Evolutionary conservation across 441 rosid genomes (phyloP), one percentile per base, ranked within the genome.

Genomic region (Jatropha podagrica): DNA sequence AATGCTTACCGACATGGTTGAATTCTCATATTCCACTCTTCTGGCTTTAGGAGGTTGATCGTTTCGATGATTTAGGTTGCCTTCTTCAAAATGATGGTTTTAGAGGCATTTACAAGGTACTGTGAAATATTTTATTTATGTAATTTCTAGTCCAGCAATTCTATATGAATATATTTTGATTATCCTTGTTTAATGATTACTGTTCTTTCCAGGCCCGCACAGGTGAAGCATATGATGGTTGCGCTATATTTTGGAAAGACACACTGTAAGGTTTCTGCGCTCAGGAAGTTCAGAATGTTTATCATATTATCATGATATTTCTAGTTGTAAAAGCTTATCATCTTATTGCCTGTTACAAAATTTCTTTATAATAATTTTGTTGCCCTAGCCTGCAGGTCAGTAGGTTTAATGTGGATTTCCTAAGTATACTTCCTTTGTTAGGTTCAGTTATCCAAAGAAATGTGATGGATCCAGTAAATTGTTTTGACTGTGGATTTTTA

Each of bases 171-270:
- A 60, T 55, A 14, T n/a, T 70, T 63, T 76, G 10, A 61, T n/a
- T 82, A n/a, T 63, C 27, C 55, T 40, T 60, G 70, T 56, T 69
- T 80, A 38, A 42, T 77, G 61, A 42, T 75, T 66, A 63, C 38
- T 27, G n/a, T 69, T 84, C 65, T 72, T 79, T 52, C 32, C 79
- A 95, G 99, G 87, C 86, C 49, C 98, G 98, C 68, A 94, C 96
- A 13, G 97, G 98, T 76, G 96, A 88, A 74, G 94, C 92, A 48
- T 77, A 74, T 77, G 99, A 96, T 86, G 98, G 99, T 42, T 92
- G 98, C 83, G 97, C 99, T 66, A 82, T 89, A 52, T 96, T 92
- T 82, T 96, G 99, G 99, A 89, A 86, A 78, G 88, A 90, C 5
- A 80, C 83, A 49, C 64, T 65, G 99, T 95, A 87, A 91, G 91